A percentile compares a stretch with the other conserved stretches of the same genome.
These are phyloP conservation scores for Raffaelea albimanens DNA, from an alignment of 2,329 filamentous ascomycete species.

Conservation along the genomic window DNA sequence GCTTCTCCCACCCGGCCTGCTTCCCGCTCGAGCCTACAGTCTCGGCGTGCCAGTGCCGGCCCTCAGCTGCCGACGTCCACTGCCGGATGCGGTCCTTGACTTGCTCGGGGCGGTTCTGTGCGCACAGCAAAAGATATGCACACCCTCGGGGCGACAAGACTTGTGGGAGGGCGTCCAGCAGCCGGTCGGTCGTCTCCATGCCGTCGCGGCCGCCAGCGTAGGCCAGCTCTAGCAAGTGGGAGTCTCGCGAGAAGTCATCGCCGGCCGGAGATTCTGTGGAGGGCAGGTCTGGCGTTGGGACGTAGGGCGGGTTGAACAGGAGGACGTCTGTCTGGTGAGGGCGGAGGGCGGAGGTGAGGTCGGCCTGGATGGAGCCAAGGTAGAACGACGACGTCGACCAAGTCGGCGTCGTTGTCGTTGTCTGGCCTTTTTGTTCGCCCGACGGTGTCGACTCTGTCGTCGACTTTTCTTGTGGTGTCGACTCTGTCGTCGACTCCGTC, in stretches of 20 bases:
- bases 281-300: constrained; percentile 76
- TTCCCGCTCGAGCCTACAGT: constrained; percentile 76
- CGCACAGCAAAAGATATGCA: constrained; percentile 83
- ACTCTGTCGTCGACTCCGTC: constrained; percentile 15
- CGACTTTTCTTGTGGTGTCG: too few relatives aligned
- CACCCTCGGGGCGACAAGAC: constrained; percentile 61
- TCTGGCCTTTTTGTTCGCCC: background rate
- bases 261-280: too few relatives aligned
- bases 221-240: constrained; percentile 71
- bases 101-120: constrained; percentile 70
- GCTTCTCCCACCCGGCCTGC: constrained; percentile 87
- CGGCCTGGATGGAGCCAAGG: constrained; percentile 58
- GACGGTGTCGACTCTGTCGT: background rate
- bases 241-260: constrained; percentile 82
- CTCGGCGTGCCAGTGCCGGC: constrained; percentile 57
- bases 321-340: constrained; percentile 63
- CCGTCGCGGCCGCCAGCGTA: constrained; percentile 85
- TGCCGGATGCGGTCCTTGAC: constrained; percentile 21
- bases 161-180: constrained; percentile 60
- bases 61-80: constrained; percentile 4
- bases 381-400: constrained; percentile 36
- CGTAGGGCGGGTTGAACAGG: constrained; percentile 95
- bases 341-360: constrained; percentile 57
- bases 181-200: constrained; percentile 83
- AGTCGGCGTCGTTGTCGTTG: constrained; percentile 21